A percentile compares a stretch with the other conserved stretches of the same genome.
phyloP scores from a whole-genome alignment of 495 filamentous ascomycete species.

The Hypoxylon subgilvum region DNA sequence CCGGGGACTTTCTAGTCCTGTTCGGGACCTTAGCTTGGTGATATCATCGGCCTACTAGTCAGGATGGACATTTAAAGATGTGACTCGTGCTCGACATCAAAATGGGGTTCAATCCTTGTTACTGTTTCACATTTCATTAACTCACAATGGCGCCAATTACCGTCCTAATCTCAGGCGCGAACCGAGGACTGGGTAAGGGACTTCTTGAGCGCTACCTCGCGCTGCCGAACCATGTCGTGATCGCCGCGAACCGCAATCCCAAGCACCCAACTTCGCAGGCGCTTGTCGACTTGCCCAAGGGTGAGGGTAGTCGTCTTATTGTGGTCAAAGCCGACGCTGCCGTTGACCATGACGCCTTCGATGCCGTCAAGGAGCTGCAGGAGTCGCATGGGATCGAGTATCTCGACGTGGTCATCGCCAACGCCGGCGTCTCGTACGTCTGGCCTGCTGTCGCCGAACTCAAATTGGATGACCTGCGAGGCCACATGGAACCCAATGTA shows the following conservation, averaged over 20 bases:
- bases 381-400: constrained; percentile 21
- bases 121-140: not conserved
- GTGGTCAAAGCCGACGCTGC: constrained; percentile 30
- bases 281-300: constrained; percentile 27
- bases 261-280: constrained; percentile 19
- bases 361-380: constrained; percentile 19
- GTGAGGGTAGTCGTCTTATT: constrained; percentile 21
- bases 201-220: constrained; percentile 38
- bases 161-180: constrained; percentile 44
- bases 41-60: constrained; percentile 10
- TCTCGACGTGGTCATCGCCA: constrained; percentile 38
- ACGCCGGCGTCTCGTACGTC: constrained; percentile 27
- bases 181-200: constrained; percentile 42
- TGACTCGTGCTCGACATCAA: too few relatives aligned
- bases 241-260: constrained; percentile 46
- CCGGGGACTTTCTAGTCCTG: too few relatives aligned
- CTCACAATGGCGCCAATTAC: constrained; percentile 29
- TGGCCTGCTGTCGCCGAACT: constrained; percentile 25
- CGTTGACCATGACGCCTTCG: constrained; percentile 19
- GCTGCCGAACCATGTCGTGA: constrained; percentile 41
- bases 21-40: not conserved
- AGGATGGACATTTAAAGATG: not conserved
- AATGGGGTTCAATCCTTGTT: not conserved
- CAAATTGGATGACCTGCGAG: constrained; percentile 16
- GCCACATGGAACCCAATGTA: constrained; percentile 27